Base-by-base conservation (phyloP, 768 basidiomycete genomes). In the Podaxis mareebaensis region DNA sequence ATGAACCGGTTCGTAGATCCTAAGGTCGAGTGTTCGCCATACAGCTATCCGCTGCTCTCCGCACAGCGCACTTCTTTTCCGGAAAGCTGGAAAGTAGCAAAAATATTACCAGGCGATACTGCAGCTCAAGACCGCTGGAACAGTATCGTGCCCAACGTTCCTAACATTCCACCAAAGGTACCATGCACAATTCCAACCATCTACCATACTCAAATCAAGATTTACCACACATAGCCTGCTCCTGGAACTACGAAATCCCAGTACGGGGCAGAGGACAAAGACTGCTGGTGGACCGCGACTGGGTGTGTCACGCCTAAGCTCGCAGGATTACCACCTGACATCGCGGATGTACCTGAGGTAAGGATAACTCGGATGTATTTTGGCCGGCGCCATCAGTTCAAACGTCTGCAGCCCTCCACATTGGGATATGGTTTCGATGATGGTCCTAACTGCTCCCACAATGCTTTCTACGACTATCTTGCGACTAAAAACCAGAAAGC, bases 381-480 rank as follows among this genome's bases (percentile, higher is more conserved):
- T 63, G 12, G 53, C 33, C 30, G 22, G 4, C 33, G 11, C n/a
- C 48, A 28, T 44, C n/a, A 11, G 20, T 10, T 40, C 51, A 53
- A 28, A 15, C 28, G 60, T 22, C 13, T 11, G 10, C 63, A 85
- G 84, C 86, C 87, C 36, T 68, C 72, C 10, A 85, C 85, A 2
- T 73, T 86, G 17, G 87, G 85, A 1, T 87, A 83, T 52, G 84
- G 79, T 3, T 88, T 88, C 63, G 87, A 88, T 63, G 86, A 88
- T 64, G 87, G 87, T 1, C 87, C 87, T 1, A 86, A 85, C 67
- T 88, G 86, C 67, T 81, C 83, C 3, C 87, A 88, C 64, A 88
- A 88, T 60, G 78, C 75, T 2, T 88, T 88, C 64, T 88, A 88
- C 51, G 78, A 86, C 64, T 88, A 72, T 64, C 77, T 88, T 33